Conservation (phyloP, 2,329 filamentous ascomycete genomes). For the Colletotrichum lini region DNA sequence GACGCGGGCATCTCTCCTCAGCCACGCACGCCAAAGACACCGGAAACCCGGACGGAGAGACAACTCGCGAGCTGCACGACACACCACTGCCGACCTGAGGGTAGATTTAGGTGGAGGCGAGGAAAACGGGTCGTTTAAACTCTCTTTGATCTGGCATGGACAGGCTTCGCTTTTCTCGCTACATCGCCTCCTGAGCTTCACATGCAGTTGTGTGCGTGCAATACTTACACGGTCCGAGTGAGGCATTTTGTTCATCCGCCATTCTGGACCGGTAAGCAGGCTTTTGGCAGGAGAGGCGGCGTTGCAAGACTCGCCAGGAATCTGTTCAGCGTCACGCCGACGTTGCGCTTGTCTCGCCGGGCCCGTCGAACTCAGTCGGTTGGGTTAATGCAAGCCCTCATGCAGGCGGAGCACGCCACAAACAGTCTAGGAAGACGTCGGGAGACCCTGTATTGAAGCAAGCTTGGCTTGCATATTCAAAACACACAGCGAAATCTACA, state of each 20-base stretch:
- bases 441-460: neutral
- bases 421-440: neutral
- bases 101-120: neutral
- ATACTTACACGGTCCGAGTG: neutral
- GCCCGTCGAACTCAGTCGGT: neutral
- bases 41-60: no score
- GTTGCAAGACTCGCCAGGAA: neutral
- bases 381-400: neutral
- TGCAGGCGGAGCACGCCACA: neutral
- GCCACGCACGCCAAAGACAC: neutral
- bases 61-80: neutral
- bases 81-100: constrained; percentile 3
- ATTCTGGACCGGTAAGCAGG: neutral
- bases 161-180: neutral
- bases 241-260: neutral
- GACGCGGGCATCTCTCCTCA: neutral
- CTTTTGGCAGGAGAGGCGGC: neutral
- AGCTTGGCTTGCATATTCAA: neutral
- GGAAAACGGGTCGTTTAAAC: neutral
- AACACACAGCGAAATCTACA: neutral
- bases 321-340: neutral
- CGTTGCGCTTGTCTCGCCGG: neutral
- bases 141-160: neutral
- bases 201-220: neutral
- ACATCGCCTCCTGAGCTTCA: neutral